Conservation (phyloP, 2,329 filamentous ascomycete genomes). For the Phoma sp. region DNA sequence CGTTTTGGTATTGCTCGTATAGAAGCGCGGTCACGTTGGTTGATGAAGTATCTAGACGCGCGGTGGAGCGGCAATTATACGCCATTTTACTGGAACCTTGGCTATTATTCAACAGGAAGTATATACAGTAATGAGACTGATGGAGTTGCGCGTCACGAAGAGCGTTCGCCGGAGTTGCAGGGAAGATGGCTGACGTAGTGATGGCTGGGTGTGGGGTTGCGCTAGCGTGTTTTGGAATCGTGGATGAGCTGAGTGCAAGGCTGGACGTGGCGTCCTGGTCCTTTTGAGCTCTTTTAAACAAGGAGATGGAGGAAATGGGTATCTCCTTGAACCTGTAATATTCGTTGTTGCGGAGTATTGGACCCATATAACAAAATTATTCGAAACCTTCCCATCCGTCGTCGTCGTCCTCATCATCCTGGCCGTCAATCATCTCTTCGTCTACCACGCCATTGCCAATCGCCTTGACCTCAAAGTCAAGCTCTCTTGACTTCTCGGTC, state of each 20-base stretch:
- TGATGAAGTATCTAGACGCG: slow-evolving; percentile 8
- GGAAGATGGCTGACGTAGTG: slow-evolving; percentile 14
- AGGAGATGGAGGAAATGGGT: too few relatives aligned
- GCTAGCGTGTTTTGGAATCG: slow-evolving; percentile 17
- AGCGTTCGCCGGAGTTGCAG: background rate
- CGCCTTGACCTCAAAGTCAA: slow-evolving; percentile 45
- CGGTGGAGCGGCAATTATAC: slow-evolving; percentile 24
- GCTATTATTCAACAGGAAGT: too few relatives aligned
- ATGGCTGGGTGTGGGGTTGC: slow-evolving; percentile 15
- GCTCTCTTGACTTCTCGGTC: slow-evolving; percentile 28
- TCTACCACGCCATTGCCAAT: slow-evolving; percentile 44
- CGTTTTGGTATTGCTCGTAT: slow-evolving; percentile 33
- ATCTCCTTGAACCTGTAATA: background rate
- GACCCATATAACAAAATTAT: slow-evolving; percentile 5
- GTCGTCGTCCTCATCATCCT: slow-evolving; percentile 40
- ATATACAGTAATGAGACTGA: too few relatives aligned
- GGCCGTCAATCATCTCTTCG: slow-evolving; percentile 45
- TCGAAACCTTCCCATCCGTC: slow-evolving; percentile 65
- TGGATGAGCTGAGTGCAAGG: background rate
- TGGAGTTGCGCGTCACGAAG: slow-evolving; percentile 7
- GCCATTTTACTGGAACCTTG: background rate
- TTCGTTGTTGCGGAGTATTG: slow-evolving; percentile 3
- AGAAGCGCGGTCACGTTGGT: slow-evolving; percentile 36
- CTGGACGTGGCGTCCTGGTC: background rate
- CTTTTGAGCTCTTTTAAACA: background rate